Base-by-base conservation (phyloP, 202 grass and related monocot species). In the Brachypodium distachyon region DNA sequence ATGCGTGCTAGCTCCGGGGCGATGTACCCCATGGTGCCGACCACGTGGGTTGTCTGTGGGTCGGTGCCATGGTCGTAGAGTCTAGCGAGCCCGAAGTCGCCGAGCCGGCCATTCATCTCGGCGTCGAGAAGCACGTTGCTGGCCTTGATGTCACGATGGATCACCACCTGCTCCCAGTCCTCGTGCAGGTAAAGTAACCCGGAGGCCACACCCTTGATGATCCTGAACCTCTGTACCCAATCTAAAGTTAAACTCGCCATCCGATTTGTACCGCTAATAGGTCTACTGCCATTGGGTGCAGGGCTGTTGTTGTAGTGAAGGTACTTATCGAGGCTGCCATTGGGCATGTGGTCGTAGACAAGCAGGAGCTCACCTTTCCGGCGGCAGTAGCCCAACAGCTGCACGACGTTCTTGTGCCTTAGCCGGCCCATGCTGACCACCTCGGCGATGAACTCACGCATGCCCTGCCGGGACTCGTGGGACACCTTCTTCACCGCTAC, bases 1-100 rank as follows among this genome's bases (percentile, higher is more conserved):
- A 18, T 42, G 21, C 21, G 25, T 1, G 5, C 36, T 0, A 74
- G 22, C 37, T 74, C 37, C 0, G 71, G 52, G 2, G 71, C 52
- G 17, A 74, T 18, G 37, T 74, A 74, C 26, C 53, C 71, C 25
- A 74, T 74, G 71, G 37, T 74, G 25, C 71, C 71, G 25, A 74
- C 71, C 9, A 74, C 71, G 18, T 43, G 71, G 13, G 71, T 74
- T 0, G 38, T 74, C 3, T 74, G 50, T 28, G 52, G 25, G 52
- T 74, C 23, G 19, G 14, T 13, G 9, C 72, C 53, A 19, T 59
- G 38, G 8, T 74, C 53, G 12, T 74, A 74, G 7, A 74, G 11
- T 12, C 37, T 44, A 17, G 53, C 53, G 4, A 74, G 53, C 8
- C 53, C 50, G 12, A 74, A 74, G 53, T 74, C 72, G 0, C 53